Percentiles rank a stretch among this genome's conserved stretches.
These are phyloP conservation scores for Pythium myriotylum DNA, from an alignment of 352 stramenopile species.

Conservation along the genomic window DNA sequence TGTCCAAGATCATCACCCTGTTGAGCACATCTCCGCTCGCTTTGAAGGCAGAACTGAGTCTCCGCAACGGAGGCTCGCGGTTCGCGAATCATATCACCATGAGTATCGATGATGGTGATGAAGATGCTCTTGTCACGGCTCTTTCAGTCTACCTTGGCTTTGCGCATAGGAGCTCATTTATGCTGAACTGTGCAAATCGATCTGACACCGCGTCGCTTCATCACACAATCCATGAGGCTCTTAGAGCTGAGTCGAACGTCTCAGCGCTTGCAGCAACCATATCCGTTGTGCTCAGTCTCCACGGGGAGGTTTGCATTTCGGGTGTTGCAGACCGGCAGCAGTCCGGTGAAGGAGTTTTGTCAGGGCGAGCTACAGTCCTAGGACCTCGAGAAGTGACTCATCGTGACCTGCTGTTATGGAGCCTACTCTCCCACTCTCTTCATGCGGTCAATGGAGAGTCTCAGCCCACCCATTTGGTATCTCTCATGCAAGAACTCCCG, in stretches of 20 bases:
- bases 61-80: neutral
- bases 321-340: neutral
- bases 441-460: neutral
- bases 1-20: conserved; percentile 52
- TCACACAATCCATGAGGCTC: conserved; percentile 41
- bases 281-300: conserved; percentile 15
- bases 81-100: conserved; percentile 2
- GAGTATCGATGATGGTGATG: conserved; percentile 25
- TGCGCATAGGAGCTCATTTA: conserved; percentile 21
- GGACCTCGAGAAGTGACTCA: conserved; percentile 3
- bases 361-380: neutral
- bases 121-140: conserved; percentile 38
- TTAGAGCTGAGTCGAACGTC: conserved; percentile 44
- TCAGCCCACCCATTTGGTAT: conserved; percentile 4
- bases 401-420: conserved; percentile 20
- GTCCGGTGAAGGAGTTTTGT: neutral
- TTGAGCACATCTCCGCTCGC: conserved; percentile 31
- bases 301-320: conserved; percentile 24
- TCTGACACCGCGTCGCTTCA: conserved; percentile 21
- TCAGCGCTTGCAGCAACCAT: conserved; percentile 25
- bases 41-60: conserved; percentile 6
- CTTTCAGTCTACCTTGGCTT: conserved; percentile 61
- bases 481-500: conserved; percentile 15
- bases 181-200: neutral
- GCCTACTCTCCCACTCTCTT: conserved; percentile 18